Base-by-base conservation (phyloP, 148 eudicot species). In the Mesembryanthemum crystallinum region DNA sequence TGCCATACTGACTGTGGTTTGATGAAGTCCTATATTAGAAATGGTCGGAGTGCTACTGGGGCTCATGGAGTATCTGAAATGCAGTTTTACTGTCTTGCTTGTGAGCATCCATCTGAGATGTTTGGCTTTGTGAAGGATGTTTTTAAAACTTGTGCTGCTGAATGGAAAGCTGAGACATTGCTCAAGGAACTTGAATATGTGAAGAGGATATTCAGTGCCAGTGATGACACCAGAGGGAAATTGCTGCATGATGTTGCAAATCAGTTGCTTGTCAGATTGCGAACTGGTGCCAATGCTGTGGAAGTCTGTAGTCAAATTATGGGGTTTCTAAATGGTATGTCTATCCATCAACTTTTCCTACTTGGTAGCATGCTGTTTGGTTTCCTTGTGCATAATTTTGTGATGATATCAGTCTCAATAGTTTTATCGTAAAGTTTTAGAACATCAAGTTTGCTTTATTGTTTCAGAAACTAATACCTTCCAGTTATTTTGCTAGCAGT, bases 81-180 rank as follows among this genome's bases (percentile, higher is more conserved):
- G 94, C 99, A 95, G 80, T 92, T 95, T 78, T 88, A 90, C 78
- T 95, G 99, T 86, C 90, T 89, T 83, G 96, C 97, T 5, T 95
- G 99, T 81, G 87, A 85, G 67, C 97, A 92, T 82, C 99, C 97
- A 5, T 95, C 96, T 67, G 99, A 95, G 82, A 95, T 95, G 99
- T 95, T 88, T 75, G 99, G 99, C 57, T 95, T 95, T 77, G 99
- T 95, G 76, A 92, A 86, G 81, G 99, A 92, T 81, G 99, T 95
- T 80, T 95, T 95, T 33, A 93, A 86, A 77, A 86, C 81, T 64
- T 95, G 92, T 84, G 89, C 89, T 1, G 73, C 82, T 72, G 91
- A 86, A 59, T 95, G 99, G 99, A 87, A 84, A 10, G 79, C 76
- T 8, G 97, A 92, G 76, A 85, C 83, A 14, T 84, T 95, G 68